phyloP scores from a whole-genome alignment of 306 rosid genomes.

The Gleditsia sinensis region DNA sequence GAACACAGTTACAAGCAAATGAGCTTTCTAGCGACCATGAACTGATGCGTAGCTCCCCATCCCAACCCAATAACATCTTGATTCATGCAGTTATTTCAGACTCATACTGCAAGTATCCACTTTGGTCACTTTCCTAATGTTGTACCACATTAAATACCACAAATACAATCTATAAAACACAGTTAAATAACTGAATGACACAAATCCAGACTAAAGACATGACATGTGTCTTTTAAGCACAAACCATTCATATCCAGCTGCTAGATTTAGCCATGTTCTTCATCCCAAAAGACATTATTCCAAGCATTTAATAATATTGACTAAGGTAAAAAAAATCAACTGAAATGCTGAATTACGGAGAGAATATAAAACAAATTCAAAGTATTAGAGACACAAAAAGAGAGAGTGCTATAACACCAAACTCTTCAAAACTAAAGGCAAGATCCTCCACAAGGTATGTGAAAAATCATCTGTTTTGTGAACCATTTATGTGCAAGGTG shows the following conservation, averaged over 20 bases:
- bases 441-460: not conserved
- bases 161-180: conserved; percentile 18
- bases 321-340: not conserved
- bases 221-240: not conserved
- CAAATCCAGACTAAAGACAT: not conserved
- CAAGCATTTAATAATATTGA: not conserved
- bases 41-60: not conserved
- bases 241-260: not conserved
- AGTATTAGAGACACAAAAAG: not conserved
- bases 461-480: not conserved
- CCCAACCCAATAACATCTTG: not conserved
- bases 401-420: not conserved
- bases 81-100: not conserved
- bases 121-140: not conserved
- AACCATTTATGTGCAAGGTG: not conserved
- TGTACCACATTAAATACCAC: not conserved
- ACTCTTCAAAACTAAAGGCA: not conserved
- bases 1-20: conserved; percentile 24
- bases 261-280: conserved; percentile 11
- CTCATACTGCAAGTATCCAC: not conserved
- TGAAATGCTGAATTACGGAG: not conserved
- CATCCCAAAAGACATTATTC: not conserved
- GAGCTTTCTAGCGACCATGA: conserved; percentile 13
- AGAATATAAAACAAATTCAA: not conserved
- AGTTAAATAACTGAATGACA: conserved; percentile 9